phyloP scores from a whole-genome alignment of 345 rosid species.

The Camelina sativa region DNA sequence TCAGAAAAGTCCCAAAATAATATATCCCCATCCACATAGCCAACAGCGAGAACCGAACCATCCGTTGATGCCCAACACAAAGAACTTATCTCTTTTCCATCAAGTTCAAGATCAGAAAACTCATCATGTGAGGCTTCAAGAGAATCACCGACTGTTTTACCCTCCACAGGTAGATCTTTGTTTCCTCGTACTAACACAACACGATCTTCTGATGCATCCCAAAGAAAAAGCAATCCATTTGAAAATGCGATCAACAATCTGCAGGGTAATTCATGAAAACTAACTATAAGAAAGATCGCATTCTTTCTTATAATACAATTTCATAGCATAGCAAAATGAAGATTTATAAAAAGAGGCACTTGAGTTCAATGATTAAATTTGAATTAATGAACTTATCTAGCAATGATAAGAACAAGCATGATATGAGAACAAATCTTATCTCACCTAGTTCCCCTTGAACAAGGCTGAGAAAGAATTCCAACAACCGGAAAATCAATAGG shows the following conservation, averaged over 20 bases:
- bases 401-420: conserved; percentile 23
- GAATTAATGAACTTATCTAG: neutral
- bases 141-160: conserved; percentile 46
- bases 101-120: conserved; percentile 49
- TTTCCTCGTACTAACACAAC: conserved; percentile 63
- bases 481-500: conserved; percentile 63
- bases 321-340: conserved; percentile 22
- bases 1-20: conserved; percentile 71
- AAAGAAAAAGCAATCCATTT: conserved; percentile 75
- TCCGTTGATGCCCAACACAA: conserved; percentile 84
- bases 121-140: conserved; percentile 44
- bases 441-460: conserved; percentile 72
- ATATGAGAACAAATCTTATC: conserved; percentile 26
- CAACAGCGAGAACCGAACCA: conserved; percentile 88
- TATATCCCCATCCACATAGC: conserved; percentile 90
- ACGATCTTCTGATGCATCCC: conserved; percentile 81
- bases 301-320: neutral
- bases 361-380: neutral
- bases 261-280: conserved; percentile 43
- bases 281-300: conserved; percentile 9
- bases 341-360: neutral
- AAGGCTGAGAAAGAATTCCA: conserved; percentile 83
- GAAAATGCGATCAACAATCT: conserved; percentile 81
- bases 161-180: conserved; percentile 68
- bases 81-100: conserved; percentile 83